phyloP scores from a whole-genome alignment of 2,329 filamentous ascomycete genomes.

The Chaetomium strumarium region DNA sequence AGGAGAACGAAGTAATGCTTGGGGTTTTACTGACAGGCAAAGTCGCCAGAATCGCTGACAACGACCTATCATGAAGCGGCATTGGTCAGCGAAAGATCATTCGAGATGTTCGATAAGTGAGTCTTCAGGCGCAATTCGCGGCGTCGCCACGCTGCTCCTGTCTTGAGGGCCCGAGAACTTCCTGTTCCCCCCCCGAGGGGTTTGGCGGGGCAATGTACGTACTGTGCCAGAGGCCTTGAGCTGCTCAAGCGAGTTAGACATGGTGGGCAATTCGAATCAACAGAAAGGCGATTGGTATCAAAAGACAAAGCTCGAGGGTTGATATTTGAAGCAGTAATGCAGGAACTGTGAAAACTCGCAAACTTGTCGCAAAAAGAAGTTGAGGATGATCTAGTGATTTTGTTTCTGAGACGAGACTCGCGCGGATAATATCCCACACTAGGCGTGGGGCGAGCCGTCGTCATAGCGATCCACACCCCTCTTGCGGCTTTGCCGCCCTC shows the following conservation, averaged over 20 bases:
- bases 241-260: constrained; percentile 91
- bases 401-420: neutral
- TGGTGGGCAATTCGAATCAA: constrained; percentile 35
- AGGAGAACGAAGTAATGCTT: constrained; percentile 1
- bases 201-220: constrained; percentile 46
- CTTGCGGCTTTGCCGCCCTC: neutral
- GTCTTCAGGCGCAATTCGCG: neutral
- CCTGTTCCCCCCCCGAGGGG: constrained; percentile 20
- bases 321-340: neutral
- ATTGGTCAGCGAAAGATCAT: constrained; percentile 20
- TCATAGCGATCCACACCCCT: neutral
- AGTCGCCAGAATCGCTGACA: constrained; percentile 94
- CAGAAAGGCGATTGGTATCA: neutral
- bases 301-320: neutral
- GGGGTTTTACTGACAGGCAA: constrained; percentile 57
- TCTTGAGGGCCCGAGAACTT: neutral
- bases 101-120: neutral
- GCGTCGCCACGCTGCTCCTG: neutral
- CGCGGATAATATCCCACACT: neutral
- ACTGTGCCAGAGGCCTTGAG: constrained; percentile 96
- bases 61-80: constrained; percentile 58
- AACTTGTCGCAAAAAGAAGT: neutral
- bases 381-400: neutral
- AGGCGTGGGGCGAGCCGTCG: neutral
- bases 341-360: neutral